These are phyloP conservation scores for Peterozyma toletana DNA, from an alignment of 805 yeast species.

Conservation along the genomic window DNA sequence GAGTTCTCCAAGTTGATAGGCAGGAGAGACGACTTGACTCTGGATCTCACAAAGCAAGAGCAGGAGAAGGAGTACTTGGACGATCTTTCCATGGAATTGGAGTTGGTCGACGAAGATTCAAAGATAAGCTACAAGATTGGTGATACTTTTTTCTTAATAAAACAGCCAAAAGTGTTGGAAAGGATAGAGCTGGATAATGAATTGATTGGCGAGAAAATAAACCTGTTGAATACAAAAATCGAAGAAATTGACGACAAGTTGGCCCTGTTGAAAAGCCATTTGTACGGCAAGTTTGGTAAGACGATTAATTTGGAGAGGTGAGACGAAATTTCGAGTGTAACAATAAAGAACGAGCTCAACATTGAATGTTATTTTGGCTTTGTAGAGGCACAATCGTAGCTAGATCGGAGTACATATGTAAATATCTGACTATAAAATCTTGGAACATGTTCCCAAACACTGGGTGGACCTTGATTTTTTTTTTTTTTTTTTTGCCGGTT, in stretches of 20 bases:
- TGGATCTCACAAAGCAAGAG: constrained; percentile 37
- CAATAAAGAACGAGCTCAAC: too few relatives aligned
- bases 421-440: too few relatives aligned
- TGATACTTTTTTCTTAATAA: constrained; percentile 66
- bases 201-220: constrained; percentile 42
- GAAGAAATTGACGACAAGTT: constrained; percentile 48
- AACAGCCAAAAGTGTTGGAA: constrained; percentile 58
- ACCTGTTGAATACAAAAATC: constrained; percentile 35
- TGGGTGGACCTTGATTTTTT: too few relatives aligned
- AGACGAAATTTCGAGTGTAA: not conserved
- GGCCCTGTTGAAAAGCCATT: constrained; percentile 54
- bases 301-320: constrained; percentile 77
- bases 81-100: constrained; percentile 80
- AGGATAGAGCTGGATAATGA: constrained; percentile 60
- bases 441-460: too few relatives aligned
- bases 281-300: constrained; percentile 85
- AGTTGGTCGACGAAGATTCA: constrained; percentile 75
- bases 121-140: constrained; percentile 74
- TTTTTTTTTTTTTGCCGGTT: too few relatives aligned
- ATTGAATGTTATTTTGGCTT: too few relatives aligned
- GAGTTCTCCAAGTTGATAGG: constrained; percentile 77
- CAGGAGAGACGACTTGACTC: constrained; percentile 53
- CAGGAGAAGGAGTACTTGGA: constrained; percentile 84
- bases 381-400: too few relatives aligned
- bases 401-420: too few relatives aligned